Evolutionary conservation across 2,329 filamentous ascomycete species (phyloP).

Genomic region (Arthrobotrys pseudoclavata): DNA sequence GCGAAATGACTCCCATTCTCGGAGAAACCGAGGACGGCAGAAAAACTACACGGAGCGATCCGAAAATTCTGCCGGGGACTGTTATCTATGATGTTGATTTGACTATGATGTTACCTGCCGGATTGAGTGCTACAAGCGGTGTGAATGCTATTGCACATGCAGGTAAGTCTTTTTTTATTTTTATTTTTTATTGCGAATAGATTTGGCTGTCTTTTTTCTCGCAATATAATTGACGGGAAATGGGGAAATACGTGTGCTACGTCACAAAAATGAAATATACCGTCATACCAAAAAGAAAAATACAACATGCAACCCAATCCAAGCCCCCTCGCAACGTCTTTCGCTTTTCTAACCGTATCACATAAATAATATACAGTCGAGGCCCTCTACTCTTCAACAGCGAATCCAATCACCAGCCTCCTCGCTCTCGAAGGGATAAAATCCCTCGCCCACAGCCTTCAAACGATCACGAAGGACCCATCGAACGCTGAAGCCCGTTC

Average conservation of each 20-base stretch:
- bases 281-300: slow-evolving; percentile 37
- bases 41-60: slow-evolving; percentile 73
- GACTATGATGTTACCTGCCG: slow-evolving; percentile 72
- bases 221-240: background rate
- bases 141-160: slow-evolving; percentile 77
- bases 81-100: slow-evolving; percentile 77
- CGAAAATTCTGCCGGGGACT: slow-evolving; percentile 73
- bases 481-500: slow-evolving; percentile 69
- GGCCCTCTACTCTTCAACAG: slow-evolving; percentile 74
- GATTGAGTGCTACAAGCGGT: slow-evolving; percentile 72
- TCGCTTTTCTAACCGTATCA: slow-evolving; percentile 4
- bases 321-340: slow-evolving; percentile 1
- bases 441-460: slow-evolving; percentile 71
- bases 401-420: slow-evolving; percentile 73
- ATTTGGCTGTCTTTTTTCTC: background rate
- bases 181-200: background rate
- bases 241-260: slow-evolving; percentile 23
- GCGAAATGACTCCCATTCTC: slow-evolving; percentile 76
- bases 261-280: slow-evolving; percentile 42
- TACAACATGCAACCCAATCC: slow-evolving; percentile 44
- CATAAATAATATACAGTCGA: slow-evolving; percentile 68
- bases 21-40: slow-evolving; percentile 73
- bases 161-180: slow-evolving; percentile 20
- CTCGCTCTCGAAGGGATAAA: slow-evolving; percentile 73
- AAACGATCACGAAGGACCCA: slow-evolving; percentile 69